These are phyloP conservation scores for Raffaelea ambrosiae DNA, from an alignment of 2,329 filamentous ascomycete species.

Conservation along the genomic window DNA sequence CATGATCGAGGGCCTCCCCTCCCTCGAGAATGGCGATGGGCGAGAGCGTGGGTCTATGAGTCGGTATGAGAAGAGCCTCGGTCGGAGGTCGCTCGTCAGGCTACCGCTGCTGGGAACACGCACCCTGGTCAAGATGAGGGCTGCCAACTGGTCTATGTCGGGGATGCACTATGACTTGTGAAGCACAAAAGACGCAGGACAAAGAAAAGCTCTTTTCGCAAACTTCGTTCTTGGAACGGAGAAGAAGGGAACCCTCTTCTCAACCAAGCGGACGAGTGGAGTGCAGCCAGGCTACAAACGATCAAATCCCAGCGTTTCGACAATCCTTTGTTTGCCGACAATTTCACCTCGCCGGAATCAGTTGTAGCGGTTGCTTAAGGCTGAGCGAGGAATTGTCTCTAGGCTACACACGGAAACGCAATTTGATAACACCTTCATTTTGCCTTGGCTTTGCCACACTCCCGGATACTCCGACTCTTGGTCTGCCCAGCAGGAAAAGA, in stretches of 20 bases:
- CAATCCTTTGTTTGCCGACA: slow-evolving; percentile 25
- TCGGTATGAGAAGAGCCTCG: slow-evolving; percentile 65
- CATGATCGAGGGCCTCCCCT: neutral
- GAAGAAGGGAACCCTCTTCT: slow-evolving; percentile 6
- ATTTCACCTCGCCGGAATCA: slow-evolving; percentile 37
- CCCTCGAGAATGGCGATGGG: slow-evolving; percentile 25
- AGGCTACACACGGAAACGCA: slow-evolving; percentile 38
- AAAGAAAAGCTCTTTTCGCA: too few species aligned
- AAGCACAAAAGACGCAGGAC: neutral
- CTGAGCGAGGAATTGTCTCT: slow-evolving; percentile 28
- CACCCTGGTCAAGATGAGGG: slow-evolving; percentile 35
- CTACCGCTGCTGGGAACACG: slow-evolving; percentile 53
- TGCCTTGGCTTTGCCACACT: slow-evolving; percentile 29
- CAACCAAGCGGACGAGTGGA: slow-evolving; percentile 27
- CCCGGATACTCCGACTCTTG: slow-evolving; percentile 30
- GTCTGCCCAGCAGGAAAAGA: slow-evolving; percentile 11
- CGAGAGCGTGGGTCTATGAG: slow-evolving; percentile 63
- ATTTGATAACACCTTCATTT: slow-evolving; percentile 17
- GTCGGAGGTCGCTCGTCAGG: slow-evolving; percentile 68
- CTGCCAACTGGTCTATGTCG: slow-evolving; percentile 1
- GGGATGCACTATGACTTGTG: neutral
- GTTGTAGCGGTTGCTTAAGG: slow-evolving; percentile 7
- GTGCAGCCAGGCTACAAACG: slow-evolving; percentile 40
- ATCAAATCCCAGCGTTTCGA: slow-evolving; percentile 23
- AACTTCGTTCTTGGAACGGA: too few species aligned